Percentiles rank a stretch among this genome's conserved stretches.
phyloP scores from a whole-genome alignment of 2,329 filamentous ascomycete species.

The Colletotrichum sp. region DNA sequence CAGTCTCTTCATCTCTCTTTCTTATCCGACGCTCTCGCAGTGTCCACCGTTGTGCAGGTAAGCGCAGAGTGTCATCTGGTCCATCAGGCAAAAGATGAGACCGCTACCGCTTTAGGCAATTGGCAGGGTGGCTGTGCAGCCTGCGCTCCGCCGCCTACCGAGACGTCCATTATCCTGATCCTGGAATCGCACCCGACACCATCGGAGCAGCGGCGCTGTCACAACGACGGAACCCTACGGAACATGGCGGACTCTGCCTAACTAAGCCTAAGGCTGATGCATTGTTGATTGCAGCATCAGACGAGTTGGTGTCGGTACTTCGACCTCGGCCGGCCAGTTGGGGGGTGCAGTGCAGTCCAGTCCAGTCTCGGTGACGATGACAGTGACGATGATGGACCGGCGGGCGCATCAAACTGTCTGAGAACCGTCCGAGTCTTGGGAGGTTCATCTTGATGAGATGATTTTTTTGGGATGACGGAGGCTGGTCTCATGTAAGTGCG shows the following conservation, averaged over 20 bases:
- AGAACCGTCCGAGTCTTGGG: neutral
- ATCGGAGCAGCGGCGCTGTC: neutral
- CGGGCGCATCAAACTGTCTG: neutral
- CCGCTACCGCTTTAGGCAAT: constrained; percentile 2
- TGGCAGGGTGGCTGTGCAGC: constrained; percentile 5
- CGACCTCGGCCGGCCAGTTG: neutral
- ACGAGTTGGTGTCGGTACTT: neutral
- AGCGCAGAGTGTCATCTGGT: neutral
- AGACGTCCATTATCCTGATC: neutral
- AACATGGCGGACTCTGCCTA: neutral
- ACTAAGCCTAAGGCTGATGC: neutral
- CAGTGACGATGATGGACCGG: neutral
- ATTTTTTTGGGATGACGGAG: neutral
- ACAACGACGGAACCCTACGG: neutral
- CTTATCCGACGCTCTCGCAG: neutral
- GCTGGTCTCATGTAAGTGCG: neutral
- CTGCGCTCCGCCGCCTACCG: neutral
- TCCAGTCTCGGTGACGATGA: neutral
- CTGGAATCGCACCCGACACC: neutral
- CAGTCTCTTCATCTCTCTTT: neutral
- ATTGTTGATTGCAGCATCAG: neutral
- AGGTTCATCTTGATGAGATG: constrained; percentile 1
- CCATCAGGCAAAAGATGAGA: neutral
- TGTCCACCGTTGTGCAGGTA: neutral
- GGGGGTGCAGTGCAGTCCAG: neutral